These are phyloP conservation scores for Cryptococcus maquisensis DNA, from an alignment of 1,284 basidiomycete species.

Conservation along the genomic window DNA sequence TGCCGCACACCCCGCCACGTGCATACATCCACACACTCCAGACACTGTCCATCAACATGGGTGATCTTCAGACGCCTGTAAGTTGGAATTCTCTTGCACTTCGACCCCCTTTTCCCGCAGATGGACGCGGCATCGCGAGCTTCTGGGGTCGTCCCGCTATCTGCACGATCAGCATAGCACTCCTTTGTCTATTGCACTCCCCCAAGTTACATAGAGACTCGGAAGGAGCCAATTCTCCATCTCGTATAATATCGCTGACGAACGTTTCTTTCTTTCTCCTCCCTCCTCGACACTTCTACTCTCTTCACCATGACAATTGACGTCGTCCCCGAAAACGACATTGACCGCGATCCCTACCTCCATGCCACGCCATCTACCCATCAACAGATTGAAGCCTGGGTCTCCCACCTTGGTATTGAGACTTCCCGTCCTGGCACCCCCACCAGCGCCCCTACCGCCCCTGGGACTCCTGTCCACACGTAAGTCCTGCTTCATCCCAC, in stretches of 20 bases:
- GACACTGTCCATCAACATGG: not conserved
- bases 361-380: conserved; percentile 7
- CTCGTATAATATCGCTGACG: too few species aligned
- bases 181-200: not conserved
- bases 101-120: not conserved
- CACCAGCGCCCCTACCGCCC: conserved; percentile 26
- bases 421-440: conserved; percentile 31
- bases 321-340: conserved; percentile 9
- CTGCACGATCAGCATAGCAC: not conserved
- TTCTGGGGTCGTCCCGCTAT: not conserved
- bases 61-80: conserved; percentile 1
- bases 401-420: conserved; percentile 37
- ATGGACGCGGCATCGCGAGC: not conserved
- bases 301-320: conserved; percentile 8
- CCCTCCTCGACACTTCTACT: not conserved
- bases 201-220: too few species aligned
- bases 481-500: conserved; percentile 16
- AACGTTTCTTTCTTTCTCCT: too few species aligned
- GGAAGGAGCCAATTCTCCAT: too few species aligned
- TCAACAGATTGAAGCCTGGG: conserved; percentile 44
- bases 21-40: not conserved
- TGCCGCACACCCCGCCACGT: not conserved
- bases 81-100: not conserved
- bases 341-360: not conserved
- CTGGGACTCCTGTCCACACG: conserved; percentile 31